Percentiles rank a stretch among this genome's conserved stretches.
phyloP scores from a whole-genome alignment of 805 yeast genomes.

The Yamadazyma scolyti region DNA sequence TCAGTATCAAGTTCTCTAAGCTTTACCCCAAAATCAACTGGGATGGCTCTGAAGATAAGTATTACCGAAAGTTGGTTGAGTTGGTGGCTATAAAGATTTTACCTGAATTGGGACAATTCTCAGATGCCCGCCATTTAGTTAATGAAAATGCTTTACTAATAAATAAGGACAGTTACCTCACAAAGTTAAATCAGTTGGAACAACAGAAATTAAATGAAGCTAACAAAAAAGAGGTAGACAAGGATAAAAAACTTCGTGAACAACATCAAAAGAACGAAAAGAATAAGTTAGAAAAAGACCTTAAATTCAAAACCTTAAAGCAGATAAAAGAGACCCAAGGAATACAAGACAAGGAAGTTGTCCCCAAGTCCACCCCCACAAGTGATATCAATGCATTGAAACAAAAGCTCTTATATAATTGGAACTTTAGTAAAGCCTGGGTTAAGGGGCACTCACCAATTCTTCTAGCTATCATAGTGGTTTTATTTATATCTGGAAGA shows the following conservation, averaged over 20 bases:
- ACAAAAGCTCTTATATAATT: slow-evolving; percentile 14
- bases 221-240: slow-evolving; percentile 13
- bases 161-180: slow-evolving; percentile 8
- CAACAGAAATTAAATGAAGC: slow-evolving; percentile 10
- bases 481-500: slow-evolving; percentile 17
- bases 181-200: slow-evolving; percentile 8
- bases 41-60: slow-evolving; percentile 2
- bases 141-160: slow-evolving; percentile 16
- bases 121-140: slow-evolving; percentile 24
- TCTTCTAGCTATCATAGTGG: slow-evolving; percentile 18
- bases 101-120: slow-evolving; percentile 24
- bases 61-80: slow-evolving; percentile 21
- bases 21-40: slow-evolving; percentile 11
- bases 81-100: slow-evolving; percentile 33
- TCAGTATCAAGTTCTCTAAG: slow-evolving; percentile 7
- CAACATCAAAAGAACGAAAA: slow-evolving; percentile 13
- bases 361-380: neutral
- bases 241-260: slow-evolving; percentile 20
- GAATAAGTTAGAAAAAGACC: slow-evolving; percentile 16
- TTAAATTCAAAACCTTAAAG: slow-evolving; percentile 27
- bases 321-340: slow-evolving; percentile 13
- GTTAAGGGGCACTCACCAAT: slow-evolving; percentile 26
- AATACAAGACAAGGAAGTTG: neutral
- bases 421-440: slow-evolving; percentile 17
- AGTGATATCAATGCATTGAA: slow-evolving; percentile 10